phyloP scores from a whole-genome alignment of 1,284 basidiomycete species.

The Xerocomus amazonicus region DNA sequence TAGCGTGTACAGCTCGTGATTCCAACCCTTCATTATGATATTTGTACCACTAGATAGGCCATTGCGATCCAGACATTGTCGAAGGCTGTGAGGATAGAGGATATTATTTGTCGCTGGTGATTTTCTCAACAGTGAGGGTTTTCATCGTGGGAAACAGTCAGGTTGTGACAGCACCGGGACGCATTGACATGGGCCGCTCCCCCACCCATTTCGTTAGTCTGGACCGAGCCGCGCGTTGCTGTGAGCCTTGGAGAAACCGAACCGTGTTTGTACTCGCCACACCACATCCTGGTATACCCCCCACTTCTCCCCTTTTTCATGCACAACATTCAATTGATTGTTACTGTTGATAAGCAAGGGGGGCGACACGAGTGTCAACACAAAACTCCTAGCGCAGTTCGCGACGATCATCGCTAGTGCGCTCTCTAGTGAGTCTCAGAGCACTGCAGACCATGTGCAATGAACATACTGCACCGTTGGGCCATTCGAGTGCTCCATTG shows the following conservation, averaged over 20 bases:
- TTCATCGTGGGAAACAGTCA: no score
- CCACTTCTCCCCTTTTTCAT: slow-evolving; percentile 72
- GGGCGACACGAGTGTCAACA: slow-evolving; percentile 50
- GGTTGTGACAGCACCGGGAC: no score
- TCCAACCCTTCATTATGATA: no score
- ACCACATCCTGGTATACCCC: slow-evolving; percentile 52
- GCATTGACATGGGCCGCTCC: no score
- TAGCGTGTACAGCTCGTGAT: no score
- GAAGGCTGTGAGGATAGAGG: no score
- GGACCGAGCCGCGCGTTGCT: slow-evolving; percentile 54
- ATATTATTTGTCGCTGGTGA: no score
- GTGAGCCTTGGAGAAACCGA: slow-evolving; percentile 57
- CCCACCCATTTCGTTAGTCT: slow-evolving; percentile 47
- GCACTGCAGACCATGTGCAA: slow-evolving; percentile 52
- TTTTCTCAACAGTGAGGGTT: no score
- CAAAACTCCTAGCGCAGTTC: slow-evolving; percentile 64
- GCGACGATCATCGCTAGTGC: slow-evolving; percentile 59
- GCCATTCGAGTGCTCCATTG: slow-evolving; percentile 58
- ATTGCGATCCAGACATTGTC: no score
- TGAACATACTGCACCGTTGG: slow-evolving; percentile 48
- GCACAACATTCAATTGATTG: slow-evolving; percentile 56
- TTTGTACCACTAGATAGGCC: no score
- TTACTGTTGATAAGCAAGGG: slow-evolving; percentile 50
- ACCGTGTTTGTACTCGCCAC: slow-evolving; percentile 55
- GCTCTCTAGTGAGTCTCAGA: slow-evolving; percentile 63